Conservation (phyloP, 164 flowering plant species). For the Vitis vinifera region ASM3070453v1 NC_081809.1:266501-267000, state of each 20-base stretch:
- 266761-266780: conserved; percentile 54
- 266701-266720: conserved; percentile 38
- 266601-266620: conserved; percentile 55
- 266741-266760: conserved; percentile 42
- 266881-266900: conserved; percentile 43
- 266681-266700: conserved; percentile 37
- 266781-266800: conserved; percentile 38
- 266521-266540: conserved; percentile 32
- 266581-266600: conserved; percentile 34
- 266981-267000: conserved; percentile 69
- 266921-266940: conserved; percentile 44
- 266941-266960: conserved; percentile 43
- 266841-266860: conserved; percentile 54
- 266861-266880: conserved; percentile 54
- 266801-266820: conserved; percentile 48
- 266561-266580: conserved; percentile 23
- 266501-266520: conserved; percentile 27
- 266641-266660: conserved; percentile 32
- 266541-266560: conserved; percentile 29
- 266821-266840: conserved; percentile 63
- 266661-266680: conserved; percentile 17
- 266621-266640: conserved; percentile 57
- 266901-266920: conserved; percentile 30
- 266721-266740: conserved; percentile 24
- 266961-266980: conserved; percentile 47